Conservation (phyloP, 1,284 basidiomycete genomes). For the Rhodotorula mucilaginosa region DNA sequence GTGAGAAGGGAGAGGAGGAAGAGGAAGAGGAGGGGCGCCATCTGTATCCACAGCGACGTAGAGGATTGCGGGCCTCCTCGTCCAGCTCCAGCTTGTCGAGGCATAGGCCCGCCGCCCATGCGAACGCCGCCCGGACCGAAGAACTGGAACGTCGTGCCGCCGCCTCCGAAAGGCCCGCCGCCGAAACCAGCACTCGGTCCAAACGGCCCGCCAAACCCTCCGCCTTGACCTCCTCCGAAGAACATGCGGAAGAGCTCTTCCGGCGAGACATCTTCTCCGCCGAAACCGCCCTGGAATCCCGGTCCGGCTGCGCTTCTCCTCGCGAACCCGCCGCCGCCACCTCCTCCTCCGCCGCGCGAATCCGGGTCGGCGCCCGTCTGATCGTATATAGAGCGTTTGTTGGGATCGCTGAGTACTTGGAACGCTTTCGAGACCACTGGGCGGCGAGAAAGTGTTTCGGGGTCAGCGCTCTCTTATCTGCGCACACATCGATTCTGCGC, state of each 20-base stretch:
- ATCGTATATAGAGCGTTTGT: conserved; percentile 89
- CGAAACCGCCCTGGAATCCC: conserved; percentile 6
- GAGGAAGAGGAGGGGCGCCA: conserved; percentile 80
- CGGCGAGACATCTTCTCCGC: conserved; percentile 81
- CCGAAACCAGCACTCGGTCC: background rate
- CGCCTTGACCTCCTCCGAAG: conserved; percentile 72
- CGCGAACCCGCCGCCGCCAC: conserved; percentile 42
- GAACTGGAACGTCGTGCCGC: conserved; percentile 54
- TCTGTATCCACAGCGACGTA: conserved; percentile 61
- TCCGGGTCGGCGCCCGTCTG: conserved; percentile 82
- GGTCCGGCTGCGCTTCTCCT: background rate
- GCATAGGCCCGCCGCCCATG: conserved; percentile 12
- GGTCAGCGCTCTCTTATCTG: background rate
- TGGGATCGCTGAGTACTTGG: conserved; percentile 59
- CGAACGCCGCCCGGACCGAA: conserved; percentile 23
- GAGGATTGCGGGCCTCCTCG: conserved; percentile 49
- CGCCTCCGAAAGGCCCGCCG: conserved; percentile 54
- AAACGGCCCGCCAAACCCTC: conserved; percentile 48
- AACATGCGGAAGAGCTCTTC: conserved; percentile 99
- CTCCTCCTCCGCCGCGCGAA: conserved; percentile 58
- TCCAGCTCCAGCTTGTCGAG: conserved; percentile 33
- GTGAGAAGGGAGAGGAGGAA: conserved; percentile 81
- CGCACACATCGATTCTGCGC: conserved; percentile 47
- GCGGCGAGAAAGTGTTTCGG: conserved; percentile 1
- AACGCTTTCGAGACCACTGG: conserved; percentile 84